Percentiles rank a stretch among this genome's conserved stretches.
Evolutionary conservation across 2,329 filamentous ascomycete species (phyloP).

Genomic region (Colletotrichum filicis): DNA sequence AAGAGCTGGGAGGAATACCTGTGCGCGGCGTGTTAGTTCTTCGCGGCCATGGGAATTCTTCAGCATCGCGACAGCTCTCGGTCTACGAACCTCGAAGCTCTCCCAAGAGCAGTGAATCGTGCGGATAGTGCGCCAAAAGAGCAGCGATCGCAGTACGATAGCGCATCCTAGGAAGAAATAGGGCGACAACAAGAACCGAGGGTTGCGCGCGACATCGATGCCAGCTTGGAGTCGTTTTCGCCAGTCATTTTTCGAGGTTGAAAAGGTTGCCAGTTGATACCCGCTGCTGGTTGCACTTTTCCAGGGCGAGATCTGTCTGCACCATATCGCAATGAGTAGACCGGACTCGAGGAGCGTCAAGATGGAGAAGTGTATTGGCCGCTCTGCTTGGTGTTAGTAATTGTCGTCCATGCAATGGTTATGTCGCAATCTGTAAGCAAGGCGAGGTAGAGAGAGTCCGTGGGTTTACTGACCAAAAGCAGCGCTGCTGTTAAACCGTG

Average conservation of each 20-base stretch:
- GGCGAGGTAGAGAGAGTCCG: not conserved
- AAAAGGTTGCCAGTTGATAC: conserved; percentile 5
- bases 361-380: conserved; percentile 49
- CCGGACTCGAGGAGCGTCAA: conserved; percentile 41
- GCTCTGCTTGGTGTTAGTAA: conserved; percentile 39
- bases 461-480: conserved; percentile 46
- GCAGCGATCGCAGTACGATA: conserved; percentile 41
- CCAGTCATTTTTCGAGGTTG: conserved; percentile 4
- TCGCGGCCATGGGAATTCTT: too few species aligned
- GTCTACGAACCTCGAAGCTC: conserved; percentile 45
- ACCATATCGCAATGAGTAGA: conserved; percentile 35
- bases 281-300: conserved; percentile 7
- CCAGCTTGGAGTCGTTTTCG: conserved; percentile 9
- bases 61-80: not conserved
- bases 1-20: conserved; percentile 47
- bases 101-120: conserved; percentile 47
- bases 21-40: not conserved
- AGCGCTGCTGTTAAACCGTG: conserved; percentile 47
- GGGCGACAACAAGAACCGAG: conserved; percentile 31
- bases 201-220: conserved; percentile 10
- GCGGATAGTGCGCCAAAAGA: conserved; percentile 45
- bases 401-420: not conserved
- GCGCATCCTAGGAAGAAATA: conserved; percentile 38
- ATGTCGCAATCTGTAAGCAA: not conserved
- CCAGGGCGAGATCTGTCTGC: conserved; percentile 19